Evolutionary conservation across 2,329 filamentous ascomycete genomes (phyloP), one percentile per base, ranked within the genome.

Genomic region (Sarocladiaceae sp.): DNA sequence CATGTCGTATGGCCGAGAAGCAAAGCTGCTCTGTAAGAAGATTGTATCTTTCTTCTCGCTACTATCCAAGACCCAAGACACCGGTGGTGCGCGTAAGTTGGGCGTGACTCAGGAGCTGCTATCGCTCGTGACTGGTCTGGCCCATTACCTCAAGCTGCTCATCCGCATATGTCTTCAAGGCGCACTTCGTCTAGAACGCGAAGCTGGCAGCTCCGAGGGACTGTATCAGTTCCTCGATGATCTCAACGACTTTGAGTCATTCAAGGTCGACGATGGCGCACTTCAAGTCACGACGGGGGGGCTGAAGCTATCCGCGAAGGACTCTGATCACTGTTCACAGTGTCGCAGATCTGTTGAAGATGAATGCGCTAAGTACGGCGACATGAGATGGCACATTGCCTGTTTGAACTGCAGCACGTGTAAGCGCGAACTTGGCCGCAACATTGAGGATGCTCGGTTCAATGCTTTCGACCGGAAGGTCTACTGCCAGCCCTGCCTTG

Each of bases 1-100:
- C 50, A 75, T 98, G 49, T 88, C 89, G 9, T 98, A 97, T 60
- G 85, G 86, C 15, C 82, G 93, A 56, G 93, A 98, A 69, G 87
- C 93, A n/a, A 98, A 98, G 66, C 74, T 98, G 42, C 78, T 98
- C n/a, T 98, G 93, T 73, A 98, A 98, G 67, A 98, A 98, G 66
- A 95, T 98, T 45, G 93, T 98, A 5, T 88, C 91, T 20, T 98
- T 98, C 71, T 98, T 98, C 63, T 89, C 89, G 11, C 72, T 98
- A 15, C 74, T 98, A 7, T 95, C 91, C 5, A 95, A 95, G 63
- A 93, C 90, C 1, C 91, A 97, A 60, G 90, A 96, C 58, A 88
- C 83, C 7, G 87, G 85, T n/a, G 87, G 85, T n/a, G 82, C 87
- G 29, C 78, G 88, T 47, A 93, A 96, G 60, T 79, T 97, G 33